Conservation (phyloP, 1,139 yeast species). For the Diutina ranongensis region DNA sequence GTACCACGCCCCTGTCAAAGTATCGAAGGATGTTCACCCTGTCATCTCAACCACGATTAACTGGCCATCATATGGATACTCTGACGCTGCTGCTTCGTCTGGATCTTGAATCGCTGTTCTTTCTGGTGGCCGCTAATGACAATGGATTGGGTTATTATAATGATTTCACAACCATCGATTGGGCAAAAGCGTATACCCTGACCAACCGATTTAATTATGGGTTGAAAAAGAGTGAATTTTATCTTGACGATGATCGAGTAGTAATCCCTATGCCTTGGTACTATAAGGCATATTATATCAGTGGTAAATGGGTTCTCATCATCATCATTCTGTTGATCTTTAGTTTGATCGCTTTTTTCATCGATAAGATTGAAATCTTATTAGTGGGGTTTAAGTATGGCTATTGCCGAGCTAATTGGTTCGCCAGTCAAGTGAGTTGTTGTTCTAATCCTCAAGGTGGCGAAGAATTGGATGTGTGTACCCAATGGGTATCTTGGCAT, state of each 20-base stretch:
- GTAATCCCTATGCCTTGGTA: slow-evolving; percentile 9
- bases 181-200: slow-evolving; percentile 42
- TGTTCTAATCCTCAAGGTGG: slow-evolving; percentile 18
- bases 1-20: background rate
- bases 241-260: background rate
- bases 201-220: slow-evolving; percentile 36
- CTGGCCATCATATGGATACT: background rate
- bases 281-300: slow-evolving; percentile 15
- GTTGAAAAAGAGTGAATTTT: slow-evolving; percentile 18
- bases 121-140: background rate
- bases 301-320: slow-evolving; percentile 40
- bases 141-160: slow-evolving; percentile 29
- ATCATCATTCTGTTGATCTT: slow-evolving; percentile 36
- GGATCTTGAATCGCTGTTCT: slow-evolving; percentile 1
- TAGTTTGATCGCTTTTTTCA: slow-evolving; percentile 39
- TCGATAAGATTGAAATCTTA: slow-evolving; percentile 38
- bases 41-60: background rate
- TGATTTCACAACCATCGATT: slow-evolving; percentile 61
- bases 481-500: slow-evolving; percentile 38
- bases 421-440: slow-evolving; percentile 34
- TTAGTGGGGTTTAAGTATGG: slow-evolving; percentile 47
- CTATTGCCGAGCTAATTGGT: slow-evolving; percentile 38
- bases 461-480: slow-evolving; percentile 5
- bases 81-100: background rate
- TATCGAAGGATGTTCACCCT: background rate